phyloP scores from a whole-genome alignment of 23 red algal species.

The Gracilaria domingensis region DNA sequence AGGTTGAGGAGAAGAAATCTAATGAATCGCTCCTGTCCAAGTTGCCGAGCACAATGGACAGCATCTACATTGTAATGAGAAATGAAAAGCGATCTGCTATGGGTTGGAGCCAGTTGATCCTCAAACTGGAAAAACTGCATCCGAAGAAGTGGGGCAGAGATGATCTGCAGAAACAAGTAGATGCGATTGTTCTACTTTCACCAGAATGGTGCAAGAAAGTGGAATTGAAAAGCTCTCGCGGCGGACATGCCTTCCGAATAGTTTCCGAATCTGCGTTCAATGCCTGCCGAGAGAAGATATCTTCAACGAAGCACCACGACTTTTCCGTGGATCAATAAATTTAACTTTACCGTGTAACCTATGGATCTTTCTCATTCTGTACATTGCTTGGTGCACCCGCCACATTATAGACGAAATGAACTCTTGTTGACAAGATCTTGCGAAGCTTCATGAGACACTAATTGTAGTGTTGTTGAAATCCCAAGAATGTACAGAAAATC shows the following conservation, averaged over 20 bases:
- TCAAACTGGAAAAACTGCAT: constrained; percentile 56
- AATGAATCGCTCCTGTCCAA: constrained; percentile 54
- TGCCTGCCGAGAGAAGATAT: constrained; percentile 18
- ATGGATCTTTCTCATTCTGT: too few relatives aligned
- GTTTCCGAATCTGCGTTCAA: constrained; percentile 52
- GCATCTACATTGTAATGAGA: constrained; percentile 54
- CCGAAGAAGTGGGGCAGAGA: constrained; percentile 52
- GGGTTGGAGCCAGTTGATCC: constrained; percentile 63
- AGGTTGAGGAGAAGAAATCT: constrained; percentile 25
- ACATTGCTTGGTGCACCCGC: too few relatives aligned
- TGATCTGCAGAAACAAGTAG: constrained; percentile 50
- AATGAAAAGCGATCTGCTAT: constrained; percentile 54
- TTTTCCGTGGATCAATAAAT: neutral
- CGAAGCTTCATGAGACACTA: too few relatives aligned
- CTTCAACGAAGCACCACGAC: constrained; percentile 14
- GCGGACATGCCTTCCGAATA: constrained; percentile 58
- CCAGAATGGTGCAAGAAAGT: constrained; percentile 70
- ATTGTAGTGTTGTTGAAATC: too few relatives aligned
- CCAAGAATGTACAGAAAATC: too few relatives aligned
- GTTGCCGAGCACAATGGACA: constrained; percentile 62
- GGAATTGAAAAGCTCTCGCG: constrained; percentile 62
- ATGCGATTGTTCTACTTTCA: constrained; percentile 49
- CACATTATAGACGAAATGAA: too few relatives aligned
- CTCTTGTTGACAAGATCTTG: too few relatives aligned
- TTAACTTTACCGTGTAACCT: neutral